These are phyloP conservation scores for Penstemon eatonii DNA, from an alignment of 257 asterid genomes.

Conservation along the genomic window DNA sequence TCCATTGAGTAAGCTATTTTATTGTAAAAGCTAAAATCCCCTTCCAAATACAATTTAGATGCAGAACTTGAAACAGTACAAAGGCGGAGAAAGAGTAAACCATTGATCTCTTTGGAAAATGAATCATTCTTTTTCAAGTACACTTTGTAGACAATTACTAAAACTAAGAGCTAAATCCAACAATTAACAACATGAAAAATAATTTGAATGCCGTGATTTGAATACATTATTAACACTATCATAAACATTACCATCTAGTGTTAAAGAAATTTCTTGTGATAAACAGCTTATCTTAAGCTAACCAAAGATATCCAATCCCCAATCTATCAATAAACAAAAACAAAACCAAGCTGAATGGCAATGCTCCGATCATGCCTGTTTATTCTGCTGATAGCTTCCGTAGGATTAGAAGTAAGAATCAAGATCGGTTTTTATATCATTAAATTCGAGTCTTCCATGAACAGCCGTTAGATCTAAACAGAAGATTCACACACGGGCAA, in stretches of 20 bases:
- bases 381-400: background rate
- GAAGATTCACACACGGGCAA: conserved; percentile 22
- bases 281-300: background rate
- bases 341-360: background rate
- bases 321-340: background rate
- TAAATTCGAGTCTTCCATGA: background rate
- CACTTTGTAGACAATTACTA: background rate
- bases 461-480: background rate
- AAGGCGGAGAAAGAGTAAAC: background rate
- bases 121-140: background rate
- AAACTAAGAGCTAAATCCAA: too few species aligned
- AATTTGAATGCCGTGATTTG: background rate
- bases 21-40: background rate
- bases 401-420: background rate
- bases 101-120: conserved; percentile 9
- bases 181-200: too few species aligned
- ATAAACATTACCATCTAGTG: background rate
- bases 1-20: background rate
- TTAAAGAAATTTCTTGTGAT: background rate
- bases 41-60: too few species aligned
- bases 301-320: background rate
- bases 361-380: background rate
- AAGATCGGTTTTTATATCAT: background rate
- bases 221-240: background rate
- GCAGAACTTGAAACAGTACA: background rate